phyloP scores from a whole-genome alignment of 305 asterid genomes.

The Fraxinus paxiana region DNA sequence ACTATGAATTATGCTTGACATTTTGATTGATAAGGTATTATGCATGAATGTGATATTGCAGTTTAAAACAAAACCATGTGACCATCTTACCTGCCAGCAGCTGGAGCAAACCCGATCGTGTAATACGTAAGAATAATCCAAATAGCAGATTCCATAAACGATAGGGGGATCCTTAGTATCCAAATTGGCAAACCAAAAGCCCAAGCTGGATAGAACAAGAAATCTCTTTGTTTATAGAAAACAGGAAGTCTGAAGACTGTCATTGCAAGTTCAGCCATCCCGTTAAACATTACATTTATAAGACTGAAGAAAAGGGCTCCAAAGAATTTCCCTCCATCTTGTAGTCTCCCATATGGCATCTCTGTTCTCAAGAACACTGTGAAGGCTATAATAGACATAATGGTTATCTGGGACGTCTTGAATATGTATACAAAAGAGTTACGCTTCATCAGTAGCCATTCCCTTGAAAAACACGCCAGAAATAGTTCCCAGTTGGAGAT shows the following conservation, averaged over 20 bases:
- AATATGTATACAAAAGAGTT: constrained; percentile 47
- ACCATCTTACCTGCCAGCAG: constrained; percentile 36
- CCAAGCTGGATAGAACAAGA: constrained; percentile 54
- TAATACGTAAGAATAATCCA: constrained; percentile 49
- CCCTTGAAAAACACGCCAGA: constrained; percentile 43
- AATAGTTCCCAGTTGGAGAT: constrained; percentile 39
- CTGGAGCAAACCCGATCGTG: constrained; percentile 55
- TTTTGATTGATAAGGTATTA: not conserved
- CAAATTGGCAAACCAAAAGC: constrained; percentile 50
- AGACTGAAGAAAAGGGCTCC: constrained; percentile 52
- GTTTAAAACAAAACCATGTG: not conserved
- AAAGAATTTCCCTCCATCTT: constrained; percentile 36
- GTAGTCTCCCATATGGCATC: constrained; percentile 38
- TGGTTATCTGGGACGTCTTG: constrained; percentile 39
- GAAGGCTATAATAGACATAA: constrained; percentile 39
- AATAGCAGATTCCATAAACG: constrained; percentile 36
- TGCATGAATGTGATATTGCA: not conserved
- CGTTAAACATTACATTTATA: constrained; percentile 45
- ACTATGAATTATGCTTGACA: not conserved
- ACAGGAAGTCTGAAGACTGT: constrained; percentile 46
- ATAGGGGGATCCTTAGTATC: constrained; percentile 40
- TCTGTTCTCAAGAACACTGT: constrained; percentile 46
- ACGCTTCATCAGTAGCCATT: constrained; percentile 49
- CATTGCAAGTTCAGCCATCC: constrained; percentile 50
- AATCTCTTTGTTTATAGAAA: constrained; percentile 51